Evolutionary conservation across 352 stramenopile species (phyloP), one percentile per base, ranked within the genome.

Genomic region (Globisporangium ultimum): DNA sequence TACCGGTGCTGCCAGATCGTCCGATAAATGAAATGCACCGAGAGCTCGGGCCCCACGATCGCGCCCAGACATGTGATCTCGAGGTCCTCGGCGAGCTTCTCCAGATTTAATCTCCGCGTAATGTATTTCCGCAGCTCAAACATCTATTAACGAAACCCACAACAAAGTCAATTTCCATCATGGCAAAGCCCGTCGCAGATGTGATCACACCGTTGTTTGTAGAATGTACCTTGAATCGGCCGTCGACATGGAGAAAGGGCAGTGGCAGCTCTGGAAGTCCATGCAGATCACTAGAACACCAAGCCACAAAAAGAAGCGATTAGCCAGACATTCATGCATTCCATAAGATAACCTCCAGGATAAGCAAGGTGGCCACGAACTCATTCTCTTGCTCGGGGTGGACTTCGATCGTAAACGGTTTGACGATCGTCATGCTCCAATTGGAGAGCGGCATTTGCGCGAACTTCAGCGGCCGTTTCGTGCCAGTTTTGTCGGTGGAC

Each of bases 1-100:
- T 76, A 72, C 55, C 84, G 71, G 49, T 70, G 69, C 41, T 87
- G 69, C 80, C 80, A 88, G 40, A 88, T 85, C 42, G 78, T 88
- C 28, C 76, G 76, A 41, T 79, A 64, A 45, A 88, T 85, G 60
- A 90, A 88, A 34, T 77, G 61, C 40, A 86, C 66, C 20, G 80
- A 90, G 6, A 89, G 70, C 32, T 88, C 80, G 14, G 74, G 78
- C 0, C 80, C 80, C 17, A 90, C 76, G 0, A 70, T 85, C 20
- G 74, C 62, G 9, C 71, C 75, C 62, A 90, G 77, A 56, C 78
- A 88, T 47, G 63, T 59, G 13, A 90, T 67, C 55, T 90, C 80
- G 21, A 90, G 55, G 28, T 80, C 66, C 10, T 67, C 58, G 0
- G 61, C 32, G 8, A 42, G 18, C 10, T 21, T 71, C 63, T 48